phyloP scores from a whole-genome alignment of 768 basidiomycete species.

The Dentipellis fragilis region DNA sequence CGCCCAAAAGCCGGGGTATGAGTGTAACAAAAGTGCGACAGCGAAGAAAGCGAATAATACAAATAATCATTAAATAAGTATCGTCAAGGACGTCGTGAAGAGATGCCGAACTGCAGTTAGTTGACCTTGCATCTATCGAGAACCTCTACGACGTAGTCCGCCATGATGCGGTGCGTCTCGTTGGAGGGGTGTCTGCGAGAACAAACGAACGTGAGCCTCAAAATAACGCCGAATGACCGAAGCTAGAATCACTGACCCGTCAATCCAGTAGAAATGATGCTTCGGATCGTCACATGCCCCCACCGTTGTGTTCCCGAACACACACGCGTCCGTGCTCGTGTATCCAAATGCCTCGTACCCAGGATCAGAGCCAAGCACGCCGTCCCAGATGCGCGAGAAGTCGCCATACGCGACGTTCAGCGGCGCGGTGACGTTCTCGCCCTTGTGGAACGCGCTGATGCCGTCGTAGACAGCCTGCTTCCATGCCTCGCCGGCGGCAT shows the following conservation, averaged over 20 bases:
- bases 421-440: slow-evolving; percentile 11
- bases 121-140: slow-evolving; percentile 2
- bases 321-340: slow-evolving; percentile 7
- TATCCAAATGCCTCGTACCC: slow-evolving; percentile 16
- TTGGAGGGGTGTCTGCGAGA: slow-evolving; percentile 12
- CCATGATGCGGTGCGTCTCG: slow-evolving; percentile 12
- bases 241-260: not conserved
- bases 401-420: slow-evolving; percentile 31
- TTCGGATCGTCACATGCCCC: slow-evolving; percentile 11
- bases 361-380: slow-evolving; percentile 4
- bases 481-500: slow-evolving; percentile 34
- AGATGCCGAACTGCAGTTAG: too few relatives aligned
- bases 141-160: slow-evolving; percentile 9
- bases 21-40: too few relatives aligned
- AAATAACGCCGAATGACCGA: not conserved
- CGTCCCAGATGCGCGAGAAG: slow-evolving; percentile 10
- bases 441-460: slow-evolving; percentile 24
- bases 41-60: not conserved
- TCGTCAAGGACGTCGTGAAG: not conserved
- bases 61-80: not conserved
- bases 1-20: too few relatives aligned
- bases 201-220: not conserved
- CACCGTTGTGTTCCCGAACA: slow-evolving; percentile 1
- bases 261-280: slow-evolving; percentile 17
- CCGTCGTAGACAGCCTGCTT: slow-evolving; percentile 36